Base-by-base conservation (phyloP, 2,329 filamentous ascomycete species). In the Botrytis elliptica region DNA sequence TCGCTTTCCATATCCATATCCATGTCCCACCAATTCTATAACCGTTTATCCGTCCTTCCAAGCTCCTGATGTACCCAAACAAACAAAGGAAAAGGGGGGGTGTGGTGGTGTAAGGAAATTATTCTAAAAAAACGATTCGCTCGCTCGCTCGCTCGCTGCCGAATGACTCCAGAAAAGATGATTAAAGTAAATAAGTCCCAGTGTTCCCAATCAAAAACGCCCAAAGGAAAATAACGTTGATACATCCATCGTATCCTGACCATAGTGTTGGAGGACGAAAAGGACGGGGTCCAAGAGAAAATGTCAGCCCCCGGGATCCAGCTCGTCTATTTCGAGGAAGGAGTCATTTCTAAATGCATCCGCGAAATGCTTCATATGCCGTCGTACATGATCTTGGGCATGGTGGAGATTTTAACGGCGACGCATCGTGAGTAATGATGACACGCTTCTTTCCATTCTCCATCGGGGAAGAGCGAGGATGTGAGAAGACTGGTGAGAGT, bases 351-450 rank as follows among this genome's bases (percentile, higher is more conserved):
- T 62, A 16, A 7, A 62, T 25, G 20, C 38, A 8, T 38, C 20
- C 44, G 33, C 20, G 20, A 25, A 22, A 64, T 60, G 25, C n/a
- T 60, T 29, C 29, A 20, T 9, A n/a, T 60, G 71, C 63, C 71
- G 63, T 72, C 71, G 63, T 72, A 72, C 71, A 69, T 69, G 71
- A 72, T 72, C 70, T 72, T 67, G 71, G 57, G 71, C 70, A 66
- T 29, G 16, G 36, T 55, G 16, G 16, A 46, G 42, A 60, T 60
- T 64, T n/a, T 16, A 63, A 64, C 14, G 16, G 33, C 18, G 49
- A 62, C 29, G 49, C n/a, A 44, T 66, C 62, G 44, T 66, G 57
- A 67, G 64, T 59, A 40, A 59, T 59, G 52, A 57, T 68, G 70
- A 68, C 49, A 33, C 49, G 40, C 59, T n/a, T 40, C 36, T 57